Conservation (phyloP, 441 rosid species). For the Metrosideros polymorpha region DNA sequence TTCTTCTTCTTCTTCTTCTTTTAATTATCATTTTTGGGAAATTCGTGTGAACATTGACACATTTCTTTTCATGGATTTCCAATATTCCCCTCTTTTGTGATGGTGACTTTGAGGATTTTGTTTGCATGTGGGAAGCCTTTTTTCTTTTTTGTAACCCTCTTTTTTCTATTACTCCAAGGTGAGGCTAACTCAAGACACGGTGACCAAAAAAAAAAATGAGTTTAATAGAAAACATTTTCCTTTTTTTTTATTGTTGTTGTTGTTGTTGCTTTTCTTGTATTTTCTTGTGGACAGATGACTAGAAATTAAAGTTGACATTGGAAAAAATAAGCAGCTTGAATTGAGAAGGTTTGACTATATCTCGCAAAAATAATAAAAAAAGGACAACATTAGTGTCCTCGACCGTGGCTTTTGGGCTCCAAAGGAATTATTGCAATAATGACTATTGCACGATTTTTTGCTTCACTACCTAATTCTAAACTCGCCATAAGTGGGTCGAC, state of each 20-base stretch:
- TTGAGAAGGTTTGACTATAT: neutral
- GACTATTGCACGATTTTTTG: neutral
- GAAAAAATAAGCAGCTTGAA: neutral
- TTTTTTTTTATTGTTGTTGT: fast-evolving
- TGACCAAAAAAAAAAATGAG: neutral
- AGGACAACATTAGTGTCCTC: neutral
- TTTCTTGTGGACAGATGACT: neutral
- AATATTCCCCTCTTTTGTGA: neutral
- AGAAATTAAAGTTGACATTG: neutral
- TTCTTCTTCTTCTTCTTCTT: no score
- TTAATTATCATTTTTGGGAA: neutral
- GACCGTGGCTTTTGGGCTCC: neutral
- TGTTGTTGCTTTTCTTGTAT: neutral
- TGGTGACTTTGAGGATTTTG: neutral
- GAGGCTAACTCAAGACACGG: neutral
- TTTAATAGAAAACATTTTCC: fast-evolving
- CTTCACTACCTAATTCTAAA: neutral
- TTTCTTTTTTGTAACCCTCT: fast-evolving
- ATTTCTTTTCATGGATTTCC: no score
- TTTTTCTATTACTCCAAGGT: neutral
- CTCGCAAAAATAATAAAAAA: neutral
- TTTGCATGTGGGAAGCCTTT: neutral
- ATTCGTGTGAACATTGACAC: neutral
- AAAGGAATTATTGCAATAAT: neutral
- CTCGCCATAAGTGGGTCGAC: neutral